Evolutionary conservation across 2,329 filamentous ascomycete species (phyloP).

Genomic region (Hypoxylon rubiginosum): DNA sequence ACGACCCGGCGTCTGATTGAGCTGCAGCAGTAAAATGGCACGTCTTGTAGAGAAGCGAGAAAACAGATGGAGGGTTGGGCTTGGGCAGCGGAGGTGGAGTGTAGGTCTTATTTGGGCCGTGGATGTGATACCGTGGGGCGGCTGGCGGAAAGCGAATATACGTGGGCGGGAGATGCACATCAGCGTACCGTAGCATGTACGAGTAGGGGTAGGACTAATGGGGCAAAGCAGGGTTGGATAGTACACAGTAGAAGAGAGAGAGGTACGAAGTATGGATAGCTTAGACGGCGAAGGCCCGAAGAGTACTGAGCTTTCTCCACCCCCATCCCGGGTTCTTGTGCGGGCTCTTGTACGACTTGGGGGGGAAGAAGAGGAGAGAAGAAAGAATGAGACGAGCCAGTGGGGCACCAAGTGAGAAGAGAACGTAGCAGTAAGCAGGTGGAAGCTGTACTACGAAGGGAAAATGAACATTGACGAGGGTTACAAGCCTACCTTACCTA

Average conservation of each 20-base stretch:
- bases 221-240: slow-evolving; percentile 47
- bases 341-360: slow-evolving; percentile 34
- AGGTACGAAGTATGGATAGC: slow-evolving; percentile 48
- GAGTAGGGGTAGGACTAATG: slow-evolving; percentile 47
- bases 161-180: slow-evolving; percentile 53
- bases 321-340: too few species aligned
- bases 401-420: slow-evolving; percentile 31
- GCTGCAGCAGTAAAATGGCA: slow-evolving; percentile 45
- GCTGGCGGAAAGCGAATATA: slow-evolving; percentile 49
- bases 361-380: slow-evolving; percentile 14
- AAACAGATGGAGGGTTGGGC: slow-evolving; percentile 50
- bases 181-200: slow-evolving; percentile 45
- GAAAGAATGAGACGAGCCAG: slow-evolving; percentile 32
- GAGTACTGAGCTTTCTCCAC: slow-evolving; percentile 43
- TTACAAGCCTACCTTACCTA: slow-evolving; percentile 19
- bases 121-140: slow-evolving; percentile 53
- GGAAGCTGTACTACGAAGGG: slow-evolving; percentile 27
- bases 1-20: slow-evolving; percentile 46
- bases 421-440: slow-evolving; percentile 33
- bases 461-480: slow-evolving; percentile 32
- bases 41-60: slow-evolving; percentile 45
- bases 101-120: slow-evolving; percentile 52
- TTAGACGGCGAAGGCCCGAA: slow-evolving; percentile 47
- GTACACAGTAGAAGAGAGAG: slow-evolving; percentile 8
- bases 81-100: slow-evolving; percentile 51